Conservation (phyloP, 345 rosid genomes). For the Lepidium didymum region DNA sequence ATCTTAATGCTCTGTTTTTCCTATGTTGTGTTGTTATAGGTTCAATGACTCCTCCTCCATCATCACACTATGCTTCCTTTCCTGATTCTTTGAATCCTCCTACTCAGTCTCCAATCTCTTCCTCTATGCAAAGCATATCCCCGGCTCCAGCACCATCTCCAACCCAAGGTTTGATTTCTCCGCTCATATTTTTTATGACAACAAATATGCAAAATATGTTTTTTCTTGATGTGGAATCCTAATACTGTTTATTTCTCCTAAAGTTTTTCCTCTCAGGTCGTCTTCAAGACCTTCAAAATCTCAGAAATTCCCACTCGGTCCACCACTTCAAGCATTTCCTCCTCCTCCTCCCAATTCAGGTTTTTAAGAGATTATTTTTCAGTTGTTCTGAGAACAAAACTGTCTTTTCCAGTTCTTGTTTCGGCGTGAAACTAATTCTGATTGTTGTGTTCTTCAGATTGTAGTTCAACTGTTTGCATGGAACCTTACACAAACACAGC, state of each 20-base stretch:
- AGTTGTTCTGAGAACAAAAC: neutral
- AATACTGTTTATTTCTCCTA: constrained; percentile 24
- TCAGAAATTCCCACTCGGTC: constrained; percentile 48
- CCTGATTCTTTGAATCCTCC: constrained; percentile 40
- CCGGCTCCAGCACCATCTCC: constrained; percentile 59
- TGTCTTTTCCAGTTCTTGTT: neutral
- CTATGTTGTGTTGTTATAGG: constrained; percentile 32
- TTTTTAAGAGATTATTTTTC: constrained; percentile 6
- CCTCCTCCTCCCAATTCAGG: constrained; percentile 98
- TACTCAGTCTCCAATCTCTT: constrained; percentile 27
- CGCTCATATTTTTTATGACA: neutral
- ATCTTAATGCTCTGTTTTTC: constrained; percentile 17
- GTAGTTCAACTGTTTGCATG: constrained; percentile 57
- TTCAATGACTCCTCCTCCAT: constrained; percentile 40
- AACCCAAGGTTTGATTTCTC: constrained; percentile 30
- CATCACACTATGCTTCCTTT: constrained; percentile 33
- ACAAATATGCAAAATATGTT: neutral
- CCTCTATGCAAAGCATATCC: constrained; percentile 30
- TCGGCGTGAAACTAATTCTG: neutral
- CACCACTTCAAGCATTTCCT: constrained; percentile 66
- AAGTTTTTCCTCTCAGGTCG: constrained; percentile 36
- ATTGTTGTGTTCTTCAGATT: constrained; percentile 50
- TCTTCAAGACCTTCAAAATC: constrained; percentile 49
- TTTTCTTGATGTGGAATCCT: constrained; percentile 11
- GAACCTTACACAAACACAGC: constrained; percentile 89